A percentile compares a stretch with the other conserved stretches of the same genome.
Evolutionary conservation across 139 green algal species (phyloP).

Genomic region (Astrephomene gubernaculifera): DNA sequence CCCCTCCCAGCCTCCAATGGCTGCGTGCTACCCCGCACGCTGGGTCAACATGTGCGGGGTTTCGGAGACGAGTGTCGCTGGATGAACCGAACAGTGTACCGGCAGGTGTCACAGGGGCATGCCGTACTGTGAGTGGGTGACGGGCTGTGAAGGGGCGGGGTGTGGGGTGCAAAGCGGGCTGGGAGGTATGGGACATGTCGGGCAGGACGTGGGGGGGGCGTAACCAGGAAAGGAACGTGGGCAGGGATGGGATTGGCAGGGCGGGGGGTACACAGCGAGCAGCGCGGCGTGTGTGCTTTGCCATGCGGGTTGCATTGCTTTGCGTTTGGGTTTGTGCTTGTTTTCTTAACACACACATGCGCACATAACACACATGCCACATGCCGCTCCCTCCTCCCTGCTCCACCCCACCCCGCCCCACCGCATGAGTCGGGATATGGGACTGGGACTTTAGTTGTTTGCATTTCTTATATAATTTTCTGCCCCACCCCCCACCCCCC

Average conservation of each 20-base stretch:
- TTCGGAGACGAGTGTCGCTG: slow-evolving; percentile 23
- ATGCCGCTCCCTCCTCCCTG: not conserved
- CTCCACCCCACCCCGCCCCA: not conserved
- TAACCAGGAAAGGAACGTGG: not conserved
- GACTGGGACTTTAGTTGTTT: too few species aligned
- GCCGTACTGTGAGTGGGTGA: slow-evolving; percentile 2
- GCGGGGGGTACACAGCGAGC: not conserved
- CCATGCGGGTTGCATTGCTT: too few species aligned
- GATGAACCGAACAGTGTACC: not conserved
- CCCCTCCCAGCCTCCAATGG: not conserved
- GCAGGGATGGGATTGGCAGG: not conserved
- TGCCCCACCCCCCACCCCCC: too few species aligned
- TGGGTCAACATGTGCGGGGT: not conserved
- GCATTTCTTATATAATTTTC: too few species aligned
- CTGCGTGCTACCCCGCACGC: not conserved
- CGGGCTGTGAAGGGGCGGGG: not conserved
- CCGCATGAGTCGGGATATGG: too few species aligned
- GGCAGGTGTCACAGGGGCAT: not conserved
- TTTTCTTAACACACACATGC: too few species aligned
- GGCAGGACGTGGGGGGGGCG: not conserved
- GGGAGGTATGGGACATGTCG: not conserved
- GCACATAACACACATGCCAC: too few species aligned
- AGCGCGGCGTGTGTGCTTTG: not conserved
- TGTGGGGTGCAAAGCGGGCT: not conserved
- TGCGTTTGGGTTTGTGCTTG: too few species aligned